Base-by-base conservation (phyloP, 306 rosid species). In the Abrus precatorius region DNA sequence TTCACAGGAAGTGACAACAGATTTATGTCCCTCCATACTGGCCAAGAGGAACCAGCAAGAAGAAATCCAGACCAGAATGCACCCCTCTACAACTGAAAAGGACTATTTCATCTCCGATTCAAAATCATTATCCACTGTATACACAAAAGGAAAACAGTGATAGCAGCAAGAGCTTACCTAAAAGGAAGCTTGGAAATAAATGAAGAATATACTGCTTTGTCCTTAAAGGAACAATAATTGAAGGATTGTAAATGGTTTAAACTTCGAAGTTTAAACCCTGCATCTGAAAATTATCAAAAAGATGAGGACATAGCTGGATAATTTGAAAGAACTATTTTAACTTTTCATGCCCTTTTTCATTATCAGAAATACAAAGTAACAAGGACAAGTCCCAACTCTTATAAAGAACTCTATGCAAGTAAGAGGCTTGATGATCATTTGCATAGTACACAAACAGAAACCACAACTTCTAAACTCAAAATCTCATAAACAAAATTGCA, bases 11-110 rank as follows among this genome's bases (percentile, higher is more conserved):
- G 83, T 74, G 13, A 79, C 71, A 32, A 65, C 57, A 41, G 87
- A 54, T 73, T 84, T 69, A 33, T 67, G 82, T 60, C 87, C 89
- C 64, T 56, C 91, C 97, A 92, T 90, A 3, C 3, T 34, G 41
- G 40, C 67, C 53, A 82, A 64, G 59, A 74, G 36, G 48, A 13
- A 66, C 10, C 9, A 43, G 32, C 49, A 5, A 59, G 50, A 28
- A 63, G 54, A 79, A 34, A 61, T 43, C 47, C 3, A 63, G 4
- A 34, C 63, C 81, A 53, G 41, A 66, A 11, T n/a, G 6, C 34
- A 82, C 77, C 50, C 50, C 45, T 52, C 68, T 41, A 64, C 29
- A 41, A 12, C 72, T 69, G 49, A 59, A 82, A 54, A 61, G 68
- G 53, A 69, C 54, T 30, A 61, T 56, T 67, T 65, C 71, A 6